phyloP scores from a whole-genome alignment of 352 stramenopile species.

The Phytophthora lateralis region DNA sequence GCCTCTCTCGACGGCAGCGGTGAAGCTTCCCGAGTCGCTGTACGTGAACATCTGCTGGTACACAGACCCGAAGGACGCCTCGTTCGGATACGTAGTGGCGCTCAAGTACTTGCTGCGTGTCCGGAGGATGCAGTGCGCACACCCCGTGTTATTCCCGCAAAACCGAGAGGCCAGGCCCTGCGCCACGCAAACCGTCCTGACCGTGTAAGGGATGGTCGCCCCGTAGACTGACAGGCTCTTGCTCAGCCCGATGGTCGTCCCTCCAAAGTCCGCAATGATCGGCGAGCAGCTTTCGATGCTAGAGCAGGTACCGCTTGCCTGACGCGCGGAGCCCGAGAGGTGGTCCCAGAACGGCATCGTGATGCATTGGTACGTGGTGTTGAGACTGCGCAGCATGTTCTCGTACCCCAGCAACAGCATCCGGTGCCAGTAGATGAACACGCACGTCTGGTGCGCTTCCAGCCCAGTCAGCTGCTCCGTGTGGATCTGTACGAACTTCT shows the following conservation, averaged over 20 bases:
- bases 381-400: slow-evolving; percentile 69
- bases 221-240: slow-evolving; percentile 24
- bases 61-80: slow-evolving; percentile 48
- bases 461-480: slow-evolving; percentile 43
- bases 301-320: slow-evolving; percentile 23
- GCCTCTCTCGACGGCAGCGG: slow-evolving; percentile 39
- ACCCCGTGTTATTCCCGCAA: slow-evolving; percentile 41
- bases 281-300: slow-evolving; percentile 44
- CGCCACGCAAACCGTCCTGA: slow-evolving; percentile 38
- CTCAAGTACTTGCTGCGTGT: slow-evolving; percentile 15
- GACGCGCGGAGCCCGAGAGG: slow-evolving; percentile 29
- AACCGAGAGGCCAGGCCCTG: slow-evolving; percentile 43
- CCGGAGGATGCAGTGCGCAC: slow-evolving; percentile 42
- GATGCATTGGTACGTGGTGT: slow-evolving; percentile 44
- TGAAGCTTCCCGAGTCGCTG: slow-evolving; percentile 28
- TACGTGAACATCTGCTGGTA: slow-evolving; percentile 52
- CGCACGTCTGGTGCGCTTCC: slow-evolving; percentile 57
- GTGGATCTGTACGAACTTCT: slow-evolving; percentile 71
- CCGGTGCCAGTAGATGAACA: slow-evolving; percentile 81
- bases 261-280: slow-evolving; percentile 45
- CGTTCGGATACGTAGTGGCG: slow-evolving; percentile 31
- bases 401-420: slow-evolving; percentile 64
- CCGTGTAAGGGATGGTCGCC: slow-evolving; percentile 34
- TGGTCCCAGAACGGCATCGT: slow-evolving; percentile 73
- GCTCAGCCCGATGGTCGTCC: slow-evolving; percentile 14